Evolutionary conservation across 2,329 filamentous ascomycete genomes (phyloP).

Genomic region (Proliferodiscus dingleyae): DNA sequence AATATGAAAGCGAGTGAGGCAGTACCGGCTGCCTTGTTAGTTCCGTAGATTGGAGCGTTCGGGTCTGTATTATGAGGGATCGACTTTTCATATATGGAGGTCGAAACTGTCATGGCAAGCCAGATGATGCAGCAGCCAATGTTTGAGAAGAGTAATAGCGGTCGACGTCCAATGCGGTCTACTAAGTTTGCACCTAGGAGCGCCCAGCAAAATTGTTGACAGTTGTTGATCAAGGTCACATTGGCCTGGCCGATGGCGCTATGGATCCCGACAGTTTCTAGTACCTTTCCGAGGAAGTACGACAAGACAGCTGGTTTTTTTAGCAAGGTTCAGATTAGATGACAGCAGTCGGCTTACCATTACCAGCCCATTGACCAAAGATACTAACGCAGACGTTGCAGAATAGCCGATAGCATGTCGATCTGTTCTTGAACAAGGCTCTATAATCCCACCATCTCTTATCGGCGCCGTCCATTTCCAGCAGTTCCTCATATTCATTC

Average conservation of each 20-base stretch:
- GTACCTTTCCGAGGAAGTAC: conserved; percentile 50
- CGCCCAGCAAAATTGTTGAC: conserved; percentile 51
- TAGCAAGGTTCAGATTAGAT: conserved; percentile 5
- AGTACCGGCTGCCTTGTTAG: conserved; percentile 30
- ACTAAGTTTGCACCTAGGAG: conserved; percentile 51
- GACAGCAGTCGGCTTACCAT: conserved; percentile 17
- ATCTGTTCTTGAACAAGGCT: conserved; percentile 46
- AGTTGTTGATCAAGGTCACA: conserved; percentile 49
- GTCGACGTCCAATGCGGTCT: conserved; percentile 53
- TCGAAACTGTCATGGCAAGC: conserved; percentile 44
- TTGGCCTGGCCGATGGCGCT: conserved; percentile 46
- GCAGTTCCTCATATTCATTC: conserved; percentile 44
- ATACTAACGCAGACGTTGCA: conserved; percentile 47
- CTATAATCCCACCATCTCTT: conserved; percentile 53
- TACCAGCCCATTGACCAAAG: conserved; percentile 48
- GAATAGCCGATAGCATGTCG: conserved; percentile 44
- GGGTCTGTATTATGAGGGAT: conserved; percentile 14
- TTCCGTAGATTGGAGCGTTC: conserved; percentile 14
- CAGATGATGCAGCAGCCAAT: conserved; percentile 45
- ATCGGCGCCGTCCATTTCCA: conserved; percentile 45
- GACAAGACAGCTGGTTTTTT: conserved; percentile 35
- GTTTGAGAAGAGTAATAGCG: conserved; percentile 48
- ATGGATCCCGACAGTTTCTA: conserved; percentile 46
- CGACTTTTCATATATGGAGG: conserved; percentile 24
- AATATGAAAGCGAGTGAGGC: conserved; percentile 50